Conservation (phyloP, 495 filamentous ascomycete species). For the Lasiosphaeria hispida region DNA sequence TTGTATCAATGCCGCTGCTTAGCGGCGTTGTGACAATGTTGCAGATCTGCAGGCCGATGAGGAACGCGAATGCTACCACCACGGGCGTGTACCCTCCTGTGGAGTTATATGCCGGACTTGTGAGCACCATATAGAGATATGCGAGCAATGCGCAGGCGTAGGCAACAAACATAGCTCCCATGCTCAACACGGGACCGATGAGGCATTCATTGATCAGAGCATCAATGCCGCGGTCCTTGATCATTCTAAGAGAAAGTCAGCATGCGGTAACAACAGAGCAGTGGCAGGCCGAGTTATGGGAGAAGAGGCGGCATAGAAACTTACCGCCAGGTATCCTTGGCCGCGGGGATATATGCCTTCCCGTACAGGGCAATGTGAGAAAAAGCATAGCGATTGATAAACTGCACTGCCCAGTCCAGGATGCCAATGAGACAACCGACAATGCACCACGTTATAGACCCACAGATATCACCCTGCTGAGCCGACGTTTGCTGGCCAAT, state of each 20-base stretch:
- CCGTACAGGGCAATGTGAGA: slow-evolving; percentile 90
- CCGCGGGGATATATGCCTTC: slow-evolving; percentile 77
- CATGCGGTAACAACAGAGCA: neutral
- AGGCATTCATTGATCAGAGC: slow-evolving; percentile 87
- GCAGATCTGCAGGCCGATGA: slow-evolving; percentile 82
- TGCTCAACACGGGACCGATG: slow-evolving; percentile 83
- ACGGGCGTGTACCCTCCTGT: slow-evolving; percentile 59
- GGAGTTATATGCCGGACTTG: slow-evolving; percentile 72
- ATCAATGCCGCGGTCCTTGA: slow-evolving; percentile 88
- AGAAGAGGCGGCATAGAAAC: slow-evolving; percentile 10
- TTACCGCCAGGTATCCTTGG: slow-evolving; percentile 80
- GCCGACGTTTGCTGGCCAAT: slow-evolving; percentile 65
- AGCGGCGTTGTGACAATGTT: slow-evolving; percentile 85
- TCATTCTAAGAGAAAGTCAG: slow-evolving; percentile 53
- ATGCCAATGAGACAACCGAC: slow-evolving; percentile 72
- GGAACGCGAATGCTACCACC: slow-evolving; percentile 77
- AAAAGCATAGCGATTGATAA: slow-evolving; percentile 82
- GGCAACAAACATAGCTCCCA: slow-evolving; percentile 79
- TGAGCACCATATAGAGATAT: slow-evolving; percentile 77
- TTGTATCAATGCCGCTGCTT: slow-evolving; percentile 69
- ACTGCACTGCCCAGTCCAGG: slow-evolving; percentile 80
- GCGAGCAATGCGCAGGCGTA: slow-evolving; percentile 78
- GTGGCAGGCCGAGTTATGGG: too few species aligned
- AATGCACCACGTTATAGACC: slow-evolving; percentile 64
- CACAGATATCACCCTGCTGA: slow-evolving; percentile 65